Evolutionary conservation across 805 yeast species (phyloP), one percentile per base, ranked within the genome.

Genomic region (Saturnispora bothae): DNA sequence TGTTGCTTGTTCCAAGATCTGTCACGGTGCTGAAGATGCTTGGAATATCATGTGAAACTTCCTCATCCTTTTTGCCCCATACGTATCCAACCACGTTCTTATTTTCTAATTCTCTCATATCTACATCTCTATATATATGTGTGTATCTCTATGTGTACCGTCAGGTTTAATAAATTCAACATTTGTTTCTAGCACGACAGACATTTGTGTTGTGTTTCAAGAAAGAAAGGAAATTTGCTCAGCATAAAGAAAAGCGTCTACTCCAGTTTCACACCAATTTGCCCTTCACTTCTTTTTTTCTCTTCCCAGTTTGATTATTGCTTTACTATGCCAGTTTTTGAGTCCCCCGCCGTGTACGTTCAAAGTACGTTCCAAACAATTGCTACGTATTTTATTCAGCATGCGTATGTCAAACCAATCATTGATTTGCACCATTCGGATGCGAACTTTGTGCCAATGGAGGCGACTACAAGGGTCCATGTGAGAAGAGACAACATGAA

Each of bases 1-100:
- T 10, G 96, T 92, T 40, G 97, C 98, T 4, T 92, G 97, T 61
- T 83, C 95, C 47, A 92, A 92, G 63, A 86, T 92, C 66, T 89
- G 97, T 60, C 97, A 92, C 56, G 98, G 98, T 35, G 85, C 95
- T 55, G 98, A 92, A 65, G 98, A 92, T 61, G 94, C 94, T 20
- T 92, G 98, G 97, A 78, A 76, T 33, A 88, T 92, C 52, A 60
- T 64, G 54, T 69, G 51, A 40, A 8, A 17, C 13, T 21, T 9
- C n/a, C 21, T 13, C 20, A 12, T 31, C 33, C n/a, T 17, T 31
- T 31, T 13, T 13, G 12, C 12, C 10, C 14, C 17, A 10, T 12
- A 15, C 36, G 36, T 34, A 34, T 34, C 36, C 36, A 34, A 34
- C 36, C 18, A 34, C 36, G 36, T 7, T 18, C 13, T 23, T 26